These are phyloP conservation scores for Wakefieldia striispora DNA, from an alignment of 768 basidiomycete species.

Conservation along the genomic window DNA sequence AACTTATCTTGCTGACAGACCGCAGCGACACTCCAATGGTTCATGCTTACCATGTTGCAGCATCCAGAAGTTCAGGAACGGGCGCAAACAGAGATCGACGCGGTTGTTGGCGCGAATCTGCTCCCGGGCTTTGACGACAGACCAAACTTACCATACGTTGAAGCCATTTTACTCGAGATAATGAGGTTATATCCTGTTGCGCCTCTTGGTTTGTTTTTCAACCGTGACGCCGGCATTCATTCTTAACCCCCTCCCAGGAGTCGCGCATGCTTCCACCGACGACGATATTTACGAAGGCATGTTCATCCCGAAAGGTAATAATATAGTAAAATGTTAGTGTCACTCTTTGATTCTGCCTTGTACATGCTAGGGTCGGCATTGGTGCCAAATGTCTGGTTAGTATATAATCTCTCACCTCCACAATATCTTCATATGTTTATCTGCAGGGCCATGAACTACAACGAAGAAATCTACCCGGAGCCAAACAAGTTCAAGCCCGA, in stretches of 20 bases:
- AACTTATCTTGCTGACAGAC: background rate
- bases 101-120: too few relatives aligned
- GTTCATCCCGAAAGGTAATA: conserved; percentile 26
- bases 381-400: conserved; percentile 21
- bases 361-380: conserved; percentile 15
- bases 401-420: background rate
- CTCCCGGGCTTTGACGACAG: conserved; percentile 11
- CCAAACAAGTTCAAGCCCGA: too few relatives aligned
- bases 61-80: conserved; percentile 17
- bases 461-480: too few relatives aligned
- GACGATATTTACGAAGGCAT: conserved; percentile 17
- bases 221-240: too few relatives aligned
- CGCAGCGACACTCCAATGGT: too few relatives aligned
- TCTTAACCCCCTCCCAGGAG: background rate
- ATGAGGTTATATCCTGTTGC: too few relatives aligned
- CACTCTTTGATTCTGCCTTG: background rate
- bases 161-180: too few relatives aligned
- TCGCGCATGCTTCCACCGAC: conserved; percentile 15
- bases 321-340: background rate
- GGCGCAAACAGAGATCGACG: conserved; percentile 1
- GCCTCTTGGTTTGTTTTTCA: background rate
- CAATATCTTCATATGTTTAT: too few relatives aligned
- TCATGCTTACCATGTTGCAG: conserved; percentile 18
- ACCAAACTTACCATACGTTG: conserved; percentile 5
- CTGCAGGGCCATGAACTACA: too few relatives aligned